Conservation (phyloP, 2,329 filamentous ascomycete species). For the Escovopsis sp. region DNA sequence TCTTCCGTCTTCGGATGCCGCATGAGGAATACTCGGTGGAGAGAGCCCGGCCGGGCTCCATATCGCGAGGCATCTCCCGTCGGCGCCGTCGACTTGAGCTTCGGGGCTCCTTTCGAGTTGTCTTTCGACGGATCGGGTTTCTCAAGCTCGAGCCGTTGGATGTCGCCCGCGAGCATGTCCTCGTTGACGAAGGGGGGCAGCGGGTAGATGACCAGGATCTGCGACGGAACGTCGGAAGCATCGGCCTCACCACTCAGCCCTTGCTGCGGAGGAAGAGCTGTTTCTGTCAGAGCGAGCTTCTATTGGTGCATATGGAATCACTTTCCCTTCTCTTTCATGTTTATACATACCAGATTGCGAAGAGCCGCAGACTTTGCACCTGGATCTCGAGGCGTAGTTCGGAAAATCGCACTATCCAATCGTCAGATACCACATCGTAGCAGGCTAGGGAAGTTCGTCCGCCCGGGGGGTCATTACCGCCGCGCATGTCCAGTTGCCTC, state of each 20-base stretch:
- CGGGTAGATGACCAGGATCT: constrained; percentile 61
- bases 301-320: too few relatives aligned
- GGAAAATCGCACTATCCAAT: constrained; percentile 21
- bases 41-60: constrained; percentile 57
- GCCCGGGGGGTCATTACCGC: constrained; percentile 14
- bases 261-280: constrained; percentile 16
- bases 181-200: constrained; percentile 57
- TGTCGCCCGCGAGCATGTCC: constrained; percentile 54
- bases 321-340: constrained; percentile 17
- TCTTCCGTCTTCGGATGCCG: constrained; percentile 56
- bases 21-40: constrained; percentile 63
- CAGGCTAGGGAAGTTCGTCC: neutral
- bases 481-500: constrained; percentile 21
- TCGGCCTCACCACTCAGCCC: constrained; percentile 33
- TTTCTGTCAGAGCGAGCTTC: neutral
- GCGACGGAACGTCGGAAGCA: constrained; percentile 44
- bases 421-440: constrained; percentile 8
- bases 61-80: constrained; percentile 40
- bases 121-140: constrained; percentile 35
- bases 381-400: constrained; percentile 22
- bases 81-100: constrained; percentile 44
- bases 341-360: constrained; percentile 14
- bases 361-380: constrained; percentile 24
- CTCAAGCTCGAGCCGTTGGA: constrained; percentile 54
- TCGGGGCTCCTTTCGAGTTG: constrained; percentile 29